Conservation (phyloP, 164 flowering plant genomes). For the Cinnamomum chago region DNA sequence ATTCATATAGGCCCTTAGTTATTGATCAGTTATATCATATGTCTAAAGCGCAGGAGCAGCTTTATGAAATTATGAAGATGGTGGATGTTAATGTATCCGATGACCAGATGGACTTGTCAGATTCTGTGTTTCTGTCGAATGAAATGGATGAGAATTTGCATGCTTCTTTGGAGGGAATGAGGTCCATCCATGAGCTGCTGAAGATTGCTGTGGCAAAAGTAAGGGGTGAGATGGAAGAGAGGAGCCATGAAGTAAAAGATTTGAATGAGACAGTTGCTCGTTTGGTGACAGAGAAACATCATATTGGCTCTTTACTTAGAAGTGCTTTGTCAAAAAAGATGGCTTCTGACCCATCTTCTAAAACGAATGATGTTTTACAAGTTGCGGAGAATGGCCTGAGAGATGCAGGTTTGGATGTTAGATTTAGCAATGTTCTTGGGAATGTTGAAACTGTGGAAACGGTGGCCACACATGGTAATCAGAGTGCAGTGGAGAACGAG, state of each 20-base stretch:
- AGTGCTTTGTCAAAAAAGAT: slow-evolving; percentile 72
- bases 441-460: slow-evolving; percentile 27
- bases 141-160: slow-evolving; percentile 79
- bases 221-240: slow-evolving; percentile 48
- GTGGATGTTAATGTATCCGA: slow-evolving; percentile 47
- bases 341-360: slow-evolving; percentile 42
- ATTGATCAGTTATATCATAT: slow-evolving; percentile 66
- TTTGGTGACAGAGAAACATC: slow-evolving; percentile 76
- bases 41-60: slow-evolving; percentile 58
- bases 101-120: slow-evolving; percentile 59
- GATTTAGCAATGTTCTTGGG: slow-evolving; percentile 38
- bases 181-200: slow-evolving; percentile 55
- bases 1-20: slow-evolving; percentile 56
- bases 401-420: slow-evolving; percentile 69
- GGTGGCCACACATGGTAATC: slow-evolving; percentile 24
- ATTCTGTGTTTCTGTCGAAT: slow-evolving; percentile 75
- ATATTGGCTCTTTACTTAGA: slow-evolving; percentile 80
- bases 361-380: slow-evolving; percentile 57
- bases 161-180: slow-evolving; percentile 74
- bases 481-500: slow-evolving; percentile 27
- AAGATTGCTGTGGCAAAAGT: slow-evolving; percentile 47
- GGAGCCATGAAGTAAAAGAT: slow-evolving; percentile 41
- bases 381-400: slow-evolving; percentile 83
- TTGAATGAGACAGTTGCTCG: slow-evolving; percentile 60
- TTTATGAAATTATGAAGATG: slow-evolving; percentile 49